Evolutionary conservation across 192 early-diverging fungal genomes (phyloP).

Genomic region (Gamsiella multidivaricata): DNA sequence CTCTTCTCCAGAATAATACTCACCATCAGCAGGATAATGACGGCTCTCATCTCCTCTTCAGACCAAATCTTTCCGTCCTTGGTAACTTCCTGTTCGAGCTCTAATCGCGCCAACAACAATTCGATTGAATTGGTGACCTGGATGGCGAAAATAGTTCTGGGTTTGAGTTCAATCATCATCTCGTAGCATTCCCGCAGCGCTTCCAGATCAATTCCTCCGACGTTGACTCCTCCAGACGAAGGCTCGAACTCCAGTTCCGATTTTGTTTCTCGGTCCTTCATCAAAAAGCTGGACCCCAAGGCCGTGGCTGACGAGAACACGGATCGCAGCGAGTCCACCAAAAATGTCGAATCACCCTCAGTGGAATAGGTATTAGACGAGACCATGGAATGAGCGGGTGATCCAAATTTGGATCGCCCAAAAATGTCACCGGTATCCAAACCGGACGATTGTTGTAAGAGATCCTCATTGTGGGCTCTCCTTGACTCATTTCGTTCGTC

Average conservation of each 20-base stretch:
- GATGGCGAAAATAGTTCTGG: conserved; percentile 42
- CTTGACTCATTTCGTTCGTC: neutral
- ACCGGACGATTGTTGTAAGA: neutral
- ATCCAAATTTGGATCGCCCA: neutral
- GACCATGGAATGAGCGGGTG: conserved; percentile 14
- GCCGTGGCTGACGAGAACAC: conserved; percentile 35
- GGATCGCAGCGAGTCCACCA: conserved; percentile 35
- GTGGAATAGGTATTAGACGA: conserved; percentile 9
- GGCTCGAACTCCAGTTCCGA: neutral
- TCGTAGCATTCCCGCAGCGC: conserved; percentile 47
- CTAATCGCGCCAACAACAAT: conserved; percentile 62
- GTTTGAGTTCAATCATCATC: conserved; percentile 49
- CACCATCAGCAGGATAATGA: conserved; percentile 50
- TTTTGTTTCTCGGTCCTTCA: conserved; percentile 19
- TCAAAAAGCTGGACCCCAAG: conserved; percentile 41
- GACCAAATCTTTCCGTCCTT: conserved; percentile 16
- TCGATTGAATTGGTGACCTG: conserved; percentile 66
- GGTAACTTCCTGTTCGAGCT: conserved; percentile 57
- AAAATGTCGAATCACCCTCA: conserved; percentile 44
- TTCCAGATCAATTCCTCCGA: conserved; percentile 50
- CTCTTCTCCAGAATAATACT: neutral
- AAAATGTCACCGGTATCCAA: conserved; percentile 3
- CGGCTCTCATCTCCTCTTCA: conserved; percentile 49
- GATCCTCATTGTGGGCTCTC: neutral
- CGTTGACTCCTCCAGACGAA: neutral